Percentiles rank a stretch among this genome's conserved stretches.
These are phyloP conservation scores for Lactarius tabidus DNA, from an alignment of 768 basidiomycete species.

Conservation along the genomic window DNA sequence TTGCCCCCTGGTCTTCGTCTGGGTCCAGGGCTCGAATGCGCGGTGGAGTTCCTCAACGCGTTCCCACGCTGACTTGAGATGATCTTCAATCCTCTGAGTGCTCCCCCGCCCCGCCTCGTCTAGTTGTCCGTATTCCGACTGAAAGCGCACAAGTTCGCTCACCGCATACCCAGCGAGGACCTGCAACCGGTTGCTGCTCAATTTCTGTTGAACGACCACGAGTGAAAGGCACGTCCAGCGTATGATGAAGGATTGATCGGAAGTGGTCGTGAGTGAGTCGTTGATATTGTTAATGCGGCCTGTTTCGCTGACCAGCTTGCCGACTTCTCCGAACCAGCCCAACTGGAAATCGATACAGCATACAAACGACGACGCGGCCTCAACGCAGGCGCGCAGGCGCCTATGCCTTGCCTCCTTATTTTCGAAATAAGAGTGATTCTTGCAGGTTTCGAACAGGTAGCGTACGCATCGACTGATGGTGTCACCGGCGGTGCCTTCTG, in stretches of 20 bases:
- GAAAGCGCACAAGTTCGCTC: not conserved
- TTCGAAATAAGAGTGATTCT: not conserved
- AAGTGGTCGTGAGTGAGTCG: too few species aligned
- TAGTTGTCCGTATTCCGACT: not conserved
- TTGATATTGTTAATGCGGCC: not conserved
- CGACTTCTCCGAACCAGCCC: too few species aligned
- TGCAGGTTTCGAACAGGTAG: slow-evolving; percentile 1
- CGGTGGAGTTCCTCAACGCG: not conserved
- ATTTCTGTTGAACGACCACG: not conserved
- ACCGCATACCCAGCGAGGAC: not conserved
- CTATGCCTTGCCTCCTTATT: not conserved
- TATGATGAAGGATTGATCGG: too few species aligned
- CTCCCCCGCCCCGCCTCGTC: not conserved
- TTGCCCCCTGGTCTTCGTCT: too few species aligned
- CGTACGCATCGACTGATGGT: too few species aligned
- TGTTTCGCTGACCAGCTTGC: not conserved
- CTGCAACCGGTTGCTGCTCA: not conserved
- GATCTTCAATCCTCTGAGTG: not conserved
- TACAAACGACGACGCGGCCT: not conserved
- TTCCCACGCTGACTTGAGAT: not conserved
- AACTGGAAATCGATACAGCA: too few species aligned
- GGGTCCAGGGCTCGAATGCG: too few species aligned
- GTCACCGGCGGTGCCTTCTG: too few species aligned
- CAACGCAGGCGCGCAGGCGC: not conserved
- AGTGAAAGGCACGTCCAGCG: slow-evolving; percentile 11